Evolutionary conservation across 2,329 filamentous ascomycete species (phyloP).

Genomic region (Aspergillus clavatus): DNA sequence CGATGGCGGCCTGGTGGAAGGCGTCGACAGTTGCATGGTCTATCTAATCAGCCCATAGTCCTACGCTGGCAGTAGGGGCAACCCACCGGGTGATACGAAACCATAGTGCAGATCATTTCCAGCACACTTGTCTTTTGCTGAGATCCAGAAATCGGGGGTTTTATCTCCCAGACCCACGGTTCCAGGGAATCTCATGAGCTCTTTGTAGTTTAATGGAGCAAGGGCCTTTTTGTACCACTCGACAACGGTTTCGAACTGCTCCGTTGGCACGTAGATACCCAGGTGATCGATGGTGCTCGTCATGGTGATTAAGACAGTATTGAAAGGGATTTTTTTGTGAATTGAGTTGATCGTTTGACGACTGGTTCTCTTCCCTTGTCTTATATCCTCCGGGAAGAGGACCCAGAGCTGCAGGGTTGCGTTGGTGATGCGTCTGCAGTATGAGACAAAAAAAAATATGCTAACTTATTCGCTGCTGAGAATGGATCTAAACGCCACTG

Average conservation of each 20-base stretch:
- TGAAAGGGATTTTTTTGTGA: too few species aligned
- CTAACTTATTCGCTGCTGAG: too few species aligned
- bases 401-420: too few species aligned
- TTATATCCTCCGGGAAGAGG: too few species aligned
- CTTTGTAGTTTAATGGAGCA: slow-evolving; percentile 26
- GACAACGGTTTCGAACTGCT: slow-evolving; percentile 25
- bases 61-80: background rate
- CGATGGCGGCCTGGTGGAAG: slow-evolving; percentile 43
- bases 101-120: slow-evolving; percentile 22
- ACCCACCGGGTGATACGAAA: slow-evolving; percentile 22
- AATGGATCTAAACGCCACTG: too few species aligned
- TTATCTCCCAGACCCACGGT: slow-evolving; percentile 26
- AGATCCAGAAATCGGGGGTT: slow-evolving; percentile 31
- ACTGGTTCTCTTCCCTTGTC: too few species aligned
- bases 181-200: slow-evolving; percentile 22
- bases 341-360: too few species aligned
- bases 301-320: background rate
- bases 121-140: slow-evolving; percentile 6
- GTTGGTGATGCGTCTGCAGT: too few species aligned
- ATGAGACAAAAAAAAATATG: too few species aligned
- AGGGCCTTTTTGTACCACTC: slow-evolving; percentile 28
- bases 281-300: slow-evolving; percentile 23
- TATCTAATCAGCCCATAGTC: slow-evolving; percentile 14
- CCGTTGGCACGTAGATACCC: slow-evolving; percentile 21
- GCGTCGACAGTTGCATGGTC: slow-evolving; percentile 42